A percentile compares a stretch with the other conserved stretches of the same genome.
These are phyloP conservation scores for Lentinus brumalis DNA, from an alignment of 768 basidiomycete genomes.

Conservation along the genomic window DNA sequence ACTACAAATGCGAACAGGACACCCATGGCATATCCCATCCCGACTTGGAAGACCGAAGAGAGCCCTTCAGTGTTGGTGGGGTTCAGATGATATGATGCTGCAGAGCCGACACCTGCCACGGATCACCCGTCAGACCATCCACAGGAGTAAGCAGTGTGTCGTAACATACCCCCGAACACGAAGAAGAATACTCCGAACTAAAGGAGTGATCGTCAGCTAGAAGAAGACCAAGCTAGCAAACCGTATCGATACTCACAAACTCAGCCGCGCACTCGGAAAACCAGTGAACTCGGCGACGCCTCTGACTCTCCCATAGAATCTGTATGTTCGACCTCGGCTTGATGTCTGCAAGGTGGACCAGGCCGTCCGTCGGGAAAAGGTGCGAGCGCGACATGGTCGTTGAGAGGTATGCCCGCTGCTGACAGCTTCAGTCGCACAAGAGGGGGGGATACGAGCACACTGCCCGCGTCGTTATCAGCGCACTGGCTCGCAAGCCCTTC, in stretches of 20 bases:
- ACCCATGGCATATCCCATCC: slow-evolving; percentile 39
- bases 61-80: slow-evolving; percentile 23
- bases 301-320: slow-evolving; percentile 25
- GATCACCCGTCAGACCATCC: background rate
- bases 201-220: background rate
- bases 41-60: slow-evolving; percentile 36
- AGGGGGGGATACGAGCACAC: too few relatives aligned
- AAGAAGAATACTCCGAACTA: slow-evolving; percentile 35
- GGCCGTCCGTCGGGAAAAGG: background rate
- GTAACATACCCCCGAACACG: slow-evolving; percentile 27
- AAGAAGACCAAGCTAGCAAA: background rate
- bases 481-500: too few relatives aligned
- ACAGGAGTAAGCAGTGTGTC: background rate
- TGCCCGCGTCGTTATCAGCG: too few relatives aligned
- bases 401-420: too few relatives aligned
- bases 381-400: background rate
- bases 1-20: slow-evolving; percentile 39
- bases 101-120: slow-evolving; percentile 35
- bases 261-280: slow-evolving; percentile 37
- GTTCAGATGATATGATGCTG: slow-evolving; percentile 31
- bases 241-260: slow-evolving; percentile 19
- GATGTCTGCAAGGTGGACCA: slow-evolving; percentile 28
- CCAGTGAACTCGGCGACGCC: slow-evolving; percentile 33
- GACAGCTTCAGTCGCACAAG: too few relatives aligned
- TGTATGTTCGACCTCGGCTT: slow-evolving; percentile 20